Percentiles rank a stretch among this genome's conserved stretches.
Evolutionary conservation across 345 rosid species (phyloP).

Genomic region (Eucalyptus erythrocorys): DNA sequence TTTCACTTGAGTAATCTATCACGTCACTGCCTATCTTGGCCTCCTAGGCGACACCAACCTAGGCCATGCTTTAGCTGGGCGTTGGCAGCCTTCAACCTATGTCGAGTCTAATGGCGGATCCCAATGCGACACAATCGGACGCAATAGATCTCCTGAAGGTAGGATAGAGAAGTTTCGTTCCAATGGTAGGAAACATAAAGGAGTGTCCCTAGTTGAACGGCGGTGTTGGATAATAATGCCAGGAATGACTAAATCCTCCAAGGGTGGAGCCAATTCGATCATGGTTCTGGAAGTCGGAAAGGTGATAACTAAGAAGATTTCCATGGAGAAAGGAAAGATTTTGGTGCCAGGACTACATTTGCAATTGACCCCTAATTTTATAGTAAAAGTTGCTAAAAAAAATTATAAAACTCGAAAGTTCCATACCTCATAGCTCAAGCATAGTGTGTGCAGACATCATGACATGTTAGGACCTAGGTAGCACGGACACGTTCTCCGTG

Average conservation of each 20-base stretch:
- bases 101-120: neutral
- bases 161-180: neutral
- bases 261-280: neutral
- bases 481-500: too few relatives aligned
- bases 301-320: neutral
- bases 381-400: neutral
- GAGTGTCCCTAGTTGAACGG: too few relatives aligned
- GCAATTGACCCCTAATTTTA: neutral
- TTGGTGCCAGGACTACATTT: neutral
- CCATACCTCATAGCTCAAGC: neutral
- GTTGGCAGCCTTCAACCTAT: neutral
- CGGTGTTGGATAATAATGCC: too few relatives aligned
- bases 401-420: neutral
- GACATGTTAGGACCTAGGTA: too few relatives aligned
- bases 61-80: neutral
- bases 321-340: neutral
- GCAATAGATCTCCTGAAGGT: neutral
- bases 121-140: neutral
- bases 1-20: neutral
- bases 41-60: neutral
- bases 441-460: neutral
- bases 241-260: neutral
- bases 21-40: neutral
- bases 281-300: neutral
- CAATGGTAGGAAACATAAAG: too few relatives aligned